Base-by-base conservation (phyloP, 2,329 filamentous ascomycete species). In the Alternaria solani region DNA sequence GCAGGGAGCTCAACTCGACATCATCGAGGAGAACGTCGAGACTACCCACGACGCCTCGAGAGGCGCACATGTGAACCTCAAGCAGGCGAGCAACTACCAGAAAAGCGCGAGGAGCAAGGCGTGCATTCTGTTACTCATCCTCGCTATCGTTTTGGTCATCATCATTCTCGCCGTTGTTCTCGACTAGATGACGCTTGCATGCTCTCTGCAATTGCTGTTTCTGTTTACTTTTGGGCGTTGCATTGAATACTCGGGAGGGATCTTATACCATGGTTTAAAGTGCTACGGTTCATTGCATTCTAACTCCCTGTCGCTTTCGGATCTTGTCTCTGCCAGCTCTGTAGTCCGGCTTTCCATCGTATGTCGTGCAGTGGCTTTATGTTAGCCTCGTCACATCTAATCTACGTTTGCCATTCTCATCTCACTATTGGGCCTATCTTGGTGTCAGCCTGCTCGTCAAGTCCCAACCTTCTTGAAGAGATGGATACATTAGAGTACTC, bases 61-160 rank as follows among this genome's bases (percentile, higher is more conserved):
- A 55, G 93, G 93, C 39, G 96, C 94, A 5, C 93, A 97, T 77
- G 80, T 89, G 57, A 94, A 99, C 81, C 84, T 97, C 69, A 87
- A 92, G 64, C 90, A 91, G 71, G 95, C 95, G 18, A 93, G 91
- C 65, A 85, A 93, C 71, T 96, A 98, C 80, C 96, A 99, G 84
- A 97, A 94, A 86, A 94, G 93, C 63, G 95, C 95, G 28, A 87
- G 96, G 66, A 95, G 93, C 81, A 97, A 96, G 85, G 92, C 92
- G 41, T 99, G 94, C 78, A 97, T 94, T 77, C 81, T 99, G 76
- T 80, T 99, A 73, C 80, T 99, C 51, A 94, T 99, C 61, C 78
- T 99, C 73, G 90, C 91, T 1, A 87, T 99, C 48, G 95, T 99
- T 61, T 79, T 98, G 72, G 91, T 93, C 4, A 93, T 99, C 69